Base-by-base conservation (phyloP, 2,329 filamentous ascomycete species). In the Alternaria incomplexa region DNA sequence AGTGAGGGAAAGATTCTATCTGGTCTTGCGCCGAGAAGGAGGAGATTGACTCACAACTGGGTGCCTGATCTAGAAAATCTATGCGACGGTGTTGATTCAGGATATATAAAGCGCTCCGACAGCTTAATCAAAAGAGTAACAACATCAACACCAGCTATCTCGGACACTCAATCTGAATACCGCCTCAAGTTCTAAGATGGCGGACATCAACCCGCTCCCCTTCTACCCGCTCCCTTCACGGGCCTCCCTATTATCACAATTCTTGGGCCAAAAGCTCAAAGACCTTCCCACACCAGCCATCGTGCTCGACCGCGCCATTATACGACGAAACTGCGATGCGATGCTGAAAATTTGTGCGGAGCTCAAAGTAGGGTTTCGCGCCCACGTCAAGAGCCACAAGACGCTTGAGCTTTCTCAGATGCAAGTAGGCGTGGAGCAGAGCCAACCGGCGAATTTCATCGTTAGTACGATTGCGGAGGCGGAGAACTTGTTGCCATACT, bases 311-410 rank as follows among this genome's bases (percentile, higher is more conserved):
- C 77, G 88, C 11, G 87, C 88, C 4, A 88, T 90, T 45, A 81
- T 93, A 23, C 83, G 86, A 58, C 81, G 84, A 52, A 93, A 95
- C 73, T 95, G 92, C 78, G 79, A 83, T 63, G 83, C 87, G 36
- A 94, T 96, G 91, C 85, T 93, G 7, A 82, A 88, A 12, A 87
- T 91, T 0, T 85, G 86, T 13, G 77, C 85, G 44, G 80, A 81
- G 53, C 80, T 94, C 13, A 83, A 85, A 0, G 83, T 94, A 23
- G 85, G 85, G 7, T 95, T 93, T 82, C 84, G 92, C 62, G 89
- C 90, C 1, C 92, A 96, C 77, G 88, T 95, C 63, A 96, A 96
- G 81, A 93, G 91, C 22, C 92, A 96, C 78, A 96, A 96, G 89
- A 93, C 91, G 1, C 81, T 83, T 6, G 87, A 93, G 76, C 79